These are phyloP conservation scores for Didymosphaeria variabile DNA, from an alignment of 2,329 filamentous ascomycete species.

Conservation along the genomic window DNA sequence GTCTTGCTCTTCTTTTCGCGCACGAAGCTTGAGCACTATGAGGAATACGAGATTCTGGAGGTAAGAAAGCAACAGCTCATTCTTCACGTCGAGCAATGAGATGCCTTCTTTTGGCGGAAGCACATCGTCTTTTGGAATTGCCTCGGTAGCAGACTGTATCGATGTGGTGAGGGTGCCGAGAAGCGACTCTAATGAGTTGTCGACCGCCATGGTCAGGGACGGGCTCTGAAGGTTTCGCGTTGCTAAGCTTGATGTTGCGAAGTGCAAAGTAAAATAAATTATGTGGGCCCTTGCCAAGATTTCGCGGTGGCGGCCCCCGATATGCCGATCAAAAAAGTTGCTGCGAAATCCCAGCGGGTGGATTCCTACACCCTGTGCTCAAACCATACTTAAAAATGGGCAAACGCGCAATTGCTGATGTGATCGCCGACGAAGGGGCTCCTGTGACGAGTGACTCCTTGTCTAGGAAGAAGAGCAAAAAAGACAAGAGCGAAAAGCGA, in stretches of 20 bases:
- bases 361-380: not conserved
- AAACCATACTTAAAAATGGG: constrained; percentile 34
- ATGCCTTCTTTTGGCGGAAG: constrained; percentile 85
- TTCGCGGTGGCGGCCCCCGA: constrained; percentile 20
- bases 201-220: constrained; percentile 46
- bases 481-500: constrained; percentile 45
- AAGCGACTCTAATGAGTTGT: constrained; percentile 51
- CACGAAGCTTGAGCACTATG: constrained; percentile 77
- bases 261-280: constrained; percentile 1
- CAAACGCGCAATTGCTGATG: constrained; percentile 48
- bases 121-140: constrained; percentile 66
- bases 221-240: not conserved
- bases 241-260: no score
- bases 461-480: constrained; percentile 51
- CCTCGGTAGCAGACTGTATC: constrained; percentile 66
- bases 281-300: constrained; percentile 20
- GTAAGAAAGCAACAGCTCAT: constrained; percentile 95
- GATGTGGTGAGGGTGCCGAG: constrained; percentile 63
- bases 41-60: constrained; percentile 92
- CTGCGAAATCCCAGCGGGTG: constrained; percentile 15
- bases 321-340: constrained; percentile 20
- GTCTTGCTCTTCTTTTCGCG: constrained; percentile 45
- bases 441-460: constrained; percentile 28
- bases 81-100: constrained; percentile 93
- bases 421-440: constrained; percentile 38